Evolutionary conservation across 805 yeast genomes (phyloP), one percentile per base, ranked within the genome.

Genomic region (Pichia paraexigua): DNA sequence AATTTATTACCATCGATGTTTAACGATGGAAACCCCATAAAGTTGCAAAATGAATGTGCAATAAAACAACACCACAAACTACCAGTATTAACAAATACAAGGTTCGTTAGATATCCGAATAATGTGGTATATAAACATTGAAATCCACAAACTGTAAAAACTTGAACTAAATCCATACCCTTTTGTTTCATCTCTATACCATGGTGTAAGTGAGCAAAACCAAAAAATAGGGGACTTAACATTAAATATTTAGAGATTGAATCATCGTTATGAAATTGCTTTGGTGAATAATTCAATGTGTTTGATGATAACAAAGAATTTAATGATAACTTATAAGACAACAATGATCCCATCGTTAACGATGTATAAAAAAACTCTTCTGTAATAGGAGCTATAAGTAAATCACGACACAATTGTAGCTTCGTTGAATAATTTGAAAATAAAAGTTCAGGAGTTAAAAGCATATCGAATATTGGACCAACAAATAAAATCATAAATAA

Each of bases 161-260:
- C 71, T 18, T 66, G 58, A 0, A 50, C 24, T 2, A 70, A 61
- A 7, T 59, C 43, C 1, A 63, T 56, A 0, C 54, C 39, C 3
- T 69, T 62, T 11, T 60, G 65, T 49, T 51, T 53, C 43, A 76
- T 56, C 50, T 78, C 82, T 55, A 71, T 71, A 2, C 79, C 89
- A 63, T 88, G 95, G 61, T 88, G 92, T 22, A 85, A 47, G 65
- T 88, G 96, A 0, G 95, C 94, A 25, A 84, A 58, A 1, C 91
- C 90, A 69, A 88, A 88, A 51, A 80, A 72, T 9, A 80, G 59
- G 1, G 95, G 94, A 1, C 87, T 75, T 28, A 66, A 61, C 18
- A 59, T 56, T 1, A 55, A 18, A 21, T 45, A 43, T n/a, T n/a
- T 30, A 13, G 40, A 12, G 7, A 46, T 21, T 2, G 48, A 47